A percentile compares a stretch with the other conserved stretches of the same genome.
Conservation (phyloP, 495 filamentous ascomycete genomes). For the Astrothelium subdiscretum region DNA sequence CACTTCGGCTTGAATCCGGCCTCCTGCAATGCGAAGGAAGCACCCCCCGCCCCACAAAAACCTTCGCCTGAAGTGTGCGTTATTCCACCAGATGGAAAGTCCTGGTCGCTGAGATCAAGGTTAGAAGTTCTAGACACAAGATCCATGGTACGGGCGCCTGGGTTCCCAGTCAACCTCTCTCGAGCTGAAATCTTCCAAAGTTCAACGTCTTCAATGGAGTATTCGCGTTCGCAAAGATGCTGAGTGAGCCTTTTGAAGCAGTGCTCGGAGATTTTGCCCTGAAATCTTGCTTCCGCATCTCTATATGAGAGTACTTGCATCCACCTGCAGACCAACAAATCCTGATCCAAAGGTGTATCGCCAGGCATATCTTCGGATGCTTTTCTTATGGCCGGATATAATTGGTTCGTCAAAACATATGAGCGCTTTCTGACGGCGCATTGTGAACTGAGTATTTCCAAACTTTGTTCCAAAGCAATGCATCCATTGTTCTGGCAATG, state of each 20-base stretch:
- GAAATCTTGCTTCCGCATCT: neutral
- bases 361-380: neutral
- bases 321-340: neutral
- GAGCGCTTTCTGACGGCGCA: neutral
- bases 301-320: neutral
- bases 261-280: neutral
- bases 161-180: neutral
- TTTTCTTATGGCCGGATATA: neutral
- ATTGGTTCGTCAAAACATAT: neutral
- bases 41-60: slow-evolving; percentile 70
- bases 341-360: neutral
- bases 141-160: neutral
- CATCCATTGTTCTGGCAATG: neutral
- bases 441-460: neutral
- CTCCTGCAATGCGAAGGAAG: slow-evolving; percentile 52
- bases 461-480: neutral
- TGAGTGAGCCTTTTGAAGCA: neutral
- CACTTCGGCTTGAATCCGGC: slow-evolving; percentile 50
- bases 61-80: slow-evolving; percentile 35
- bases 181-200: neutral
- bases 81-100: neutral
- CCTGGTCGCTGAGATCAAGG: neutral
- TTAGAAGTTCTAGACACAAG: neutral
- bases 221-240: neutral
- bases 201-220: neutral